These are phyloP conservation scores for Mycosarcoma maydis DNA, from an alignment of 1,284 basidiomycete genomes.

Conservation along the genomic window DNA sequence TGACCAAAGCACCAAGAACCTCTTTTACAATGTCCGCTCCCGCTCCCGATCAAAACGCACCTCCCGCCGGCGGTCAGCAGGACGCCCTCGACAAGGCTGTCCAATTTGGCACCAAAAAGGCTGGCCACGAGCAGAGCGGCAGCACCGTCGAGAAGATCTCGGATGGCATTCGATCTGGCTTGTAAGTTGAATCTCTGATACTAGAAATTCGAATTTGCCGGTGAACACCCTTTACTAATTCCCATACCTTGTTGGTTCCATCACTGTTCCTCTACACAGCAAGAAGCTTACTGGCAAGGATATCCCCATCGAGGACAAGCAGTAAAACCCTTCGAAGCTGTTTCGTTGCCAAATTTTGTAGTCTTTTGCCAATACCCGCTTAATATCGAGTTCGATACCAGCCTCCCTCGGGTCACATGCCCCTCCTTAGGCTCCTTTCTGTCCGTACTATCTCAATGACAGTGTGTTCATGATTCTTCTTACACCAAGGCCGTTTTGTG, in stretches of 20 bases:
- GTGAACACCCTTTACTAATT: too few species aligned
- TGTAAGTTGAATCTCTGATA: too few species aligned
- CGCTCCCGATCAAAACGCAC: slow-evolving; percentile 31
- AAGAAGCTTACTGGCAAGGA: slow-evolving; percentile 60
- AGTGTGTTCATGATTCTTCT: too few species aligned
- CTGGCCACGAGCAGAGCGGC: slow-evolving; percentile 44
- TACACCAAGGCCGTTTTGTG: too few species aligned
- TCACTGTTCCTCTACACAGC: slow-evolving; percentile 13
- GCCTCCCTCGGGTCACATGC: neutral
- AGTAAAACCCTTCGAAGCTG: slow-evolving; percentile 16
- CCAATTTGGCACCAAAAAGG: slow-evolving; percentile 33
- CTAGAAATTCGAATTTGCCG: too few species aligned
- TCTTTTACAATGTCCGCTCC: slow-evolving; percentile 33
- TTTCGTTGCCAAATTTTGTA: neutral
- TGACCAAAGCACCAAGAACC: too few species aligned
- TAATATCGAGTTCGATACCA: slow-evolving; percentile 11
- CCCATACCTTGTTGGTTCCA: too few species aligned
- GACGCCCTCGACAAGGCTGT: slow-evolving; percentile 59
- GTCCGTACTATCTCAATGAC: too few species aligned
- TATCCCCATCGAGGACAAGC: slow-evolving; percentile 59
- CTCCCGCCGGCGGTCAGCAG: slow-evolving; percentile 31
- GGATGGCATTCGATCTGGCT: slow-evolving; percentile 53
- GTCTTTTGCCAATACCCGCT: slow-evolving; percentile 5
- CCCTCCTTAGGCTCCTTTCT: slow-evolving; percentile 2
- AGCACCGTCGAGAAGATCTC: slow-evolving; percentile 56